Percentiles rank a stretch among this genome's conserved stretches.
phyloP scores from a whole-genome alignment of 352 stramenopile genomes.

The Aphanomyces invadans region DNA sequence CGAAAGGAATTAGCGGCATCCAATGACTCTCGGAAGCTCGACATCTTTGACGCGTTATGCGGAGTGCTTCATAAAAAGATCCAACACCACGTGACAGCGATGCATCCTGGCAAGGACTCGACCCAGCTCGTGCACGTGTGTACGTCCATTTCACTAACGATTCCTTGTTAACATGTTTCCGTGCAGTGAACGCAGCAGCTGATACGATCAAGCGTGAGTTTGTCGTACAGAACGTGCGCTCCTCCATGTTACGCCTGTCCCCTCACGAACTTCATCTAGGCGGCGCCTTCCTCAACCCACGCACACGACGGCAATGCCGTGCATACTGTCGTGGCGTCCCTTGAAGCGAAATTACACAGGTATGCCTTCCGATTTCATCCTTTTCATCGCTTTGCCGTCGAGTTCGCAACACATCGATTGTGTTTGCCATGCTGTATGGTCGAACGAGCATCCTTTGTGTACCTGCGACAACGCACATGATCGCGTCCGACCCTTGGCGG shows the following conservation, averaged over 20 bases:
- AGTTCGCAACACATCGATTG: too few species aligned
- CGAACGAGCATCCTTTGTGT: too few species aligned
- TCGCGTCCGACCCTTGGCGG: too few species aligned
- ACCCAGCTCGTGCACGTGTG: conserved; percentile 14
- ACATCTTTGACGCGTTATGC: conserved; percentile 17
- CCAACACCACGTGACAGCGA: background rate
- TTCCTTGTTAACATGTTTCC: background rate
- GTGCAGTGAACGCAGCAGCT: conserved; percentile 3
- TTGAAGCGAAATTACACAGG: conserved; percentile 7
- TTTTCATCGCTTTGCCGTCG: too few species aligned
- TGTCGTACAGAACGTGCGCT: background rate
- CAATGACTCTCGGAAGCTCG: conserved; percentile 1
- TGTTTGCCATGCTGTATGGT: too few species aligned
- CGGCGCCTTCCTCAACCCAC: background rate
- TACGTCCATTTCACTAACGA: background rate
- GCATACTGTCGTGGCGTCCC: conserved; percentile 1
- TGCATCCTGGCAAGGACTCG: conserved; percentile 7
- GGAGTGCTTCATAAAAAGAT: conserved; percentile 5
- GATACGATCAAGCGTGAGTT: conserved; percentile 13
- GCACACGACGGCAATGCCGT: conserved; percentile 1
- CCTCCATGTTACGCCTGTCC: background rate
- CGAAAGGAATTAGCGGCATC: background rate
- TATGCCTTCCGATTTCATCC: too few species aligned
- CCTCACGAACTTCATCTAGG: background rate
- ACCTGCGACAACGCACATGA: too few species aligned